A percentile compares a stretch with the other conserved stretches of the same genome.
These are phyloP conservation scores for Neonectria faginata DNA, from an alignment of 2,329 filamentous ascomycete genomes.

Conservation along the genomic window DNA sequence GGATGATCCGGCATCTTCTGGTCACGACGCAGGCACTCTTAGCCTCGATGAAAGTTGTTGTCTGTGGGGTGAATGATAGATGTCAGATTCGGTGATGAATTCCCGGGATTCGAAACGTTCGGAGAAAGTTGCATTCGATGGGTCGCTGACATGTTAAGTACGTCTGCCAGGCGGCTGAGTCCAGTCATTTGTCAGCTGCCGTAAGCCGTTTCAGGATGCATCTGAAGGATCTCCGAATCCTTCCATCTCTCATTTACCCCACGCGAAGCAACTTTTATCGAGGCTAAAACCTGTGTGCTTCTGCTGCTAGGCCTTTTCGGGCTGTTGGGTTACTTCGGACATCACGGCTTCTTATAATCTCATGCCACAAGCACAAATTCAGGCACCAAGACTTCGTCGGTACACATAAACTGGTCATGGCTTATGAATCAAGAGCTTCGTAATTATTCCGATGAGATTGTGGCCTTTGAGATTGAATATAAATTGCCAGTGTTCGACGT, in stretches of 20 bases:
- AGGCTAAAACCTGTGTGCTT: slow-evolving; percentile 2
- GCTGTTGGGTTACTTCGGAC: background rate
- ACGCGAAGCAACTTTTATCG: slow-evolving; percentile 33
- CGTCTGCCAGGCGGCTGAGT: background rate
- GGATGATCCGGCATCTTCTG: background rate
- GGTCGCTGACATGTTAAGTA: background rate
- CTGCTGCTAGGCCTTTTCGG: background rate
- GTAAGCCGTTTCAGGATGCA: background rate
- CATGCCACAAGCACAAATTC: background rate
- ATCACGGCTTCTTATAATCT: background rate
- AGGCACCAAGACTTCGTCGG: background rate
- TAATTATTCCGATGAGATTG: background rate
- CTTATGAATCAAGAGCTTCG: slow-evolving; percentile 7
- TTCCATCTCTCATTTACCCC: slow-evolving; percentile 5
- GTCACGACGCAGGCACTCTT: background rate
- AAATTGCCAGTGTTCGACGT: background rate
- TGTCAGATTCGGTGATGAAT: background rate
- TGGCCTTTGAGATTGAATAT: background rate
- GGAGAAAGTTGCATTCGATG: slow-evolving; percentile 28
- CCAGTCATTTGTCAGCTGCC: background rate
- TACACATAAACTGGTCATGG: background rate
- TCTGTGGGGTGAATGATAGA: no score
- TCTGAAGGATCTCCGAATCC: background rate
- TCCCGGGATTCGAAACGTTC: background rate
- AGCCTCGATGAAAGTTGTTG: no score